Conservation (phyloP, 306 rosid species). For the Rosa persica region DNA sequence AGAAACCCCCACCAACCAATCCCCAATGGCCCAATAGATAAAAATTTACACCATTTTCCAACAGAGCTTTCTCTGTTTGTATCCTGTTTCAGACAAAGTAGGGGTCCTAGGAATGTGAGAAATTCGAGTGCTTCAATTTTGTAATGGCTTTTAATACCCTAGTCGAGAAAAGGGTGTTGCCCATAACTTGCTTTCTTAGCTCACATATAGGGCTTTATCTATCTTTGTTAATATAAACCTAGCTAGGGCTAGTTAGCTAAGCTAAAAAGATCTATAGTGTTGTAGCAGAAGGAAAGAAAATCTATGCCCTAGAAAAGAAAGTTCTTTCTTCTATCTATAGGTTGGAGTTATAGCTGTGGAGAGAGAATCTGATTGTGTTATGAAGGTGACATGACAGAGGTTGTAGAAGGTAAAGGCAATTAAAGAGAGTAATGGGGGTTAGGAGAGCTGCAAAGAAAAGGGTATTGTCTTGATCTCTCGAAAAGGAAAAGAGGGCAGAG, state of each 20-base stretch:
- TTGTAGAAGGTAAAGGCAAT: background rate
- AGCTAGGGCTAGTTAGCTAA: background rate
- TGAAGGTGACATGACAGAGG: conserved; percentile 11
- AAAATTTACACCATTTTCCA: conserved; percentile 9
- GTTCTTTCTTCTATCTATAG: background rate
- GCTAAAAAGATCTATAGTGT: background rate
- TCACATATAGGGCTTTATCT: conserved; percentile 18
- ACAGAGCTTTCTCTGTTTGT: conserved; percentile 24
- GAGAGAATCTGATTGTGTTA: background rate
- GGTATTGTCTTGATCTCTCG: background rate
- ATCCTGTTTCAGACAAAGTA: conserved; percentile 18
- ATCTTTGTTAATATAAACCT: conserved; percentile 1
- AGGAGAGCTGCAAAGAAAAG: background rate
- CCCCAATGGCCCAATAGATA: background rate
- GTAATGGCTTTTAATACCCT: conserved; percentile 16
- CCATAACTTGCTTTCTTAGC: conserved; percentile 10
- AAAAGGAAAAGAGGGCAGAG: background rate
- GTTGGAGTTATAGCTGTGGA: background rate
- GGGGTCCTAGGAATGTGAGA: conserved; percentile 28
- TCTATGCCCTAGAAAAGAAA: background rate
- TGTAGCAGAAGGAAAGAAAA: background rate
- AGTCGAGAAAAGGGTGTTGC: conserved; percentile 4
- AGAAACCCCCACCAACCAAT: conserved; percentile 12
- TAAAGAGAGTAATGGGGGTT: conserved; percentile 8
- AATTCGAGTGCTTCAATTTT: conserved; percentile 14